Conservation (phyloP, 805 yeast genomes). For the Hanseniaspora vineae region DNA sequence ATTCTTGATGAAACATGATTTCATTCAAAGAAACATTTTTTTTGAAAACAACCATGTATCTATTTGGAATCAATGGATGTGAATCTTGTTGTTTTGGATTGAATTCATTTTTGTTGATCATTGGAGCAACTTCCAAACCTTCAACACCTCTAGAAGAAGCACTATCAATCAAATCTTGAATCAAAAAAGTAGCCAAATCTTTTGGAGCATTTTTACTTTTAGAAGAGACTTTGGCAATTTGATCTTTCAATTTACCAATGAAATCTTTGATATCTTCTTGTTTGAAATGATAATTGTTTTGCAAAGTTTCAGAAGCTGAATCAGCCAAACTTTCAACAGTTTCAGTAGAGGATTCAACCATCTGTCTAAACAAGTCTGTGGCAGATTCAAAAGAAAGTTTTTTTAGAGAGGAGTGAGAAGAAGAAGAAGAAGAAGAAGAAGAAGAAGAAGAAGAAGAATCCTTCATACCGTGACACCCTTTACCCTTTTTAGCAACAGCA, state of each 20-base stretch:
- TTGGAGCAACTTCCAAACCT: not conserved
- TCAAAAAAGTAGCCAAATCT: conserved; percentile 1
- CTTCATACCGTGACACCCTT: too few relatives aligned
- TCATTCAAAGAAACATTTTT: conserved; percentile 41
- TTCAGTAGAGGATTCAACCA: too few relatives aligned
- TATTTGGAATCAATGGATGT: conserved; percentile 40
- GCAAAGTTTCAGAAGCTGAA: not conserved
- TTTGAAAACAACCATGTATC: conserved; percentile 80
- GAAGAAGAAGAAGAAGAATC: too few relatives aligned
- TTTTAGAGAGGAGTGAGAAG: too few relatives aligned
- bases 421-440: too few relatives aligned
- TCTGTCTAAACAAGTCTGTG: too few relatives aligned
- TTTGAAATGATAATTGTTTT: too few relatives aligned
- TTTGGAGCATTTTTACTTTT: conserved; percentile 1
- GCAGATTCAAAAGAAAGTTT: too few relatives aligned
- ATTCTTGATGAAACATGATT: conserved; percentile 50
- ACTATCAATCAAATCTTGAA: not conserved
- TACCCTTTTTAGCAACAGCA: not conserved
- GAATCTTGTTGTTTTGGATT: not conserved
- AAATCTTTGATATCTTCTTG: not conserved
- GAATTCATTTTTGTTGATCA: not conserved
- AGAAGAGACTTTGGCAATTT: not conserved
- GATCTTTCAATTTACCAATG: not conserved
- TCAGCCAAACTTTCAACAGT: not conserved
- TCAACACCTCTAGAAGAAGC: not conserved